Evolutionary conservation across 2,329 filamentous ascomycete genomes (phyloP), one percentile per base, ranked within the genome.

Genomic region (Xylaria sp.): DNA sequence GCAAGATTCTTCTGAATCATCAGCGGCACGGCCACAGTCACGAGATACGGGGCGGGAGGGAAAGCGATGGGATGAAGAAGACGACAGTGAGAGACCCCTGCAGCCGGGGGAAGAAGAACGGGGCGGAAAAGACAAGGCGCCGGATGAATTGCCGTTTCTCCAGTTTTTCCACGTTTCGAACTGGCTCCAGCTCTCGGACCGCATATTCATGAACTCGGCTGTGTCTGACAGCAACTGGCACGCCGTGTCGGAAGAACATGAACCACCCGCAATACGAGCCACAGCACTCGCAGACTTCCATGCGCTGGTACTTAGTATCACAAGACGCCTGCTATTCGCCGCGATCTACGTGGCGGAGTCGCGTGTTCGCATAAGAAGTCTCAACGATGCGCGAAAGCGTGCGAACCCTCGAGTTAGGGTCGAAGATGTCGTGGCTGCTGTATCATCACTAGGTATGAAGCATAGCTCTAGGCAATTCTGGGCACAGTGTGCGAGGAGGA

Each of bases 261-360:
- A 68, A 17, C 82, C 82, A 2, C 94, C 94, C 0, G 88, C 91
- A 0, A 87, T 97, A 24, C 89, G 91, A 72, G 87, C 89, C 6
- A 94, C 92, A 1, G 89, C 92, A 0, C 85, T 97, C n/a, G 85
- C 88, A 4, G 93, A 96, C 73, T 90, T 97, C 53, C 85, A 94
- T 74, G 86, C 87, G 8, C 79, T 97, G 1, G 83, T 86, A 0
- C 78, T 92, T 1, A 91, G 87, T 61, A 72, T 96, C 14, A 94
- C 92, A 0, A 88, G 87, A 67, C 86, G 92, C 12, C 80, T 97
- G 1, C 83, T 96, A 1, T 88, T 92, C 55, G 88, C 91, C 0
- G 83, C 88, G 0, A 81, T 96, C 0, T 92, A 91, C 73, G 87
- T 93, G 66, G 88, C 90, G n/a, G 86, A 88, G 77, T 91, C 91